Base-by-base conservation (phyloP, 768 basidiomycete genomes). In the Pisolithus albus region DNA sequence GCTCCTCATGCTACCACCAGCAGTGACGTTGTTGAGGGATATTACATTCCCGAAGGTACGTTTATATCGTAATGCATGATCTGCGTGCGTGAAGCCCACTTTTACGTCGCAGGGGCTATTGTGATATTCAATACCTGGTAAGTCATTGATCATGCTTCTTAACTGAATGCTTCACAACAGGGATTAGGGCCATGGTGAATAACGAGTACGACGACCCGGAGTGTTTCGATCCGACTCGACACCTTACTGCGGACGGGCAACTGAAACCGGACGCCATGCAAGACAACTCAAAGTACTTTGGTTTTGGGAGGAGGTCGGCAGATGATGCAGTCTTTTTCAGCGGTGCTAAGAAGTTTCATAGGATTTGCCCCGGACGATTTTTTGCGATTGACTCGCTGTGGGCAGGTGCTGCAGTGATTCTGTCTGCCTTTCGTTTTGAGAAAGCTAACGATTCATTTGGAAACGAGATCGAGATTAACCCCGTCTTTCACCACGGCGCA, bases 381-480 rank as follows among this genome's bases (percentile, higher is more conserved):
- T 53, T 74, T 7, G 72, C 67, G 0, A 62, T 67, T 47, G 55
- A 61, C 43, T 65, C 67, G 0, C 32, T 72, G 37, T 75, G 73
- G 57, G 51, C 73, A 19, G 66, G 63, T 45, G 65, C 74, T 9
- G 53, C 67, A 7, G 68, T 62, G 37, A 64, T 73, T 30, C 59
- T 75, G 18, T 61, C 73, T 5, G 57, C 64, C 7, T 71, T 77
- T 47, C 51, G 68, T 19, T 70, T 78, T 24, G 55, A 57, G 3
- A 73, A 72, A 51, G 65, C 68, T 2, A 38, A 63, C 2, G 69
- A 70, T 43, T 56, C 52, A 19, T 52, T 65, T 49, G 73, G 75
- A 3, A 52, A 63, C 15, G 69, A 73, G 52, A 63, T 74, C n/a
- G 68, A 67, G 26, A 72, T 72, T 1, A 56, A 61, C 11, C 41